Evolutionary conservation across 1,284 basidiomycete species (phyloP).

Genomic region (Ganoderma multipileum): DNA sequence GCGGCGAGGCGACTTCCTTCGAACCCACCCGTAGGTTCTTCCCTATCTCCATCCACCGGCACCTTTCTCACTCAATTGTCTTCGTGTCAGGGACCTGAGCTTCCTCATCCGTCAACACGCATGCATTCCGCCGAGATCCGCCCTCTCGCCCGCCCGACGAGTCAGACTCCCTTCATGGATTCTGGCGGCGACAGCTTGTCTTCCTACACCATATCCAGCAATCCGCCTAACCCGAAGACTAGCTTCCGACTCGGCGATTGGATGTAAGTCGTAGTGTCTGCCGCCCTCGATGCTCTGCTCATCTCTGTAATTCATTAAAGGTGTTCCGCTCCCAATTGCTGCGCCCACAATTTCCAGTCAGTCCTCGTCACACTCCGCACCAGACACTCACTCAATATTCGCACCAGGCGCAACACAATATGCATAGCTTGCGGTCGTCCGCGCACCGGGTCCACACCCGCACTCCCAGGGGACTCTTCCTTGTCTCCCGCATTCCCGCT

Average conservation of each 20-base stretch:
- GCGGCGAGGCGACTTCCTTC: slow-evolving; percentile 12
- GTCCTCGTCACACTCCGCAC: slow-evolving; percentile 30
- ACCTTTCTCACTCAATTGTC: neutral
- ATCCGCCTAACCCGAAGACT: slow-evolving; percentile 77
- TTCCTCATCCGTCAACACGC: slow-evolving; percentile 7
- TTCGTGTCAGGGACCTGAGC: slow-evolving; percentile 8
- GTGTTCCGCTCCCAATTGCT: slow-evolving; percentile 65
- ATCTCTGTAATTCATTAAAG: slow-evolving; percentile 43
- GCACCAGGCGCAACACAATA: slow-evolving; percentile 70
- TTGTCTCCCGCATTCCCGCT: slow-evolving; percentile 27
- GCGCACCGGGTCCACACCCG: slow-evolving; percentile 45
- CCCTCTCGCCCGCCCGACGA: slow-evolving; percentile 7
- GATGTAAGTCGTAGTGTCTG: slow-evolving; percentile 62
- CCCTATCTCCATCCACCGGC: neutral
- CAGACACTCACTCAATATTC: slow-evolving; percentile 44
- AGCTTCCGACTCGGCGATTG: slow-evolving; percentile 79
- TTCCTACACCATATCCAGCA: slow-evolving; percentile 68
- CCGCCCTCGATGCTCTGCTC: neutral
- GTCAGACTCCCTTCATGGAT: slow-evolving; percentile 4
- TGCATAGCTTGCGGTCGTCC: slow-evolving; percentile 79
- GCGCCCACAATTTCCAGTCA: slow-evolving; percentile 79
- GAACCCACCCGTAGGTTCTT: slow-evolving; percentile 14
- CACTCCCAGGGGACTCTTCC: slow-evolving; percentile 13
- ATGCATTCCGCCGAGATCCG: slow-evolving; percentile 17
- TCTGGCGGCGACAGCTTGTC: slow-evolving; percentile 17